Evolutionary conservation across 1,284 basidiomycete species (phyloP).

Genomic region (Cystobasidium pallidum): DNA sequence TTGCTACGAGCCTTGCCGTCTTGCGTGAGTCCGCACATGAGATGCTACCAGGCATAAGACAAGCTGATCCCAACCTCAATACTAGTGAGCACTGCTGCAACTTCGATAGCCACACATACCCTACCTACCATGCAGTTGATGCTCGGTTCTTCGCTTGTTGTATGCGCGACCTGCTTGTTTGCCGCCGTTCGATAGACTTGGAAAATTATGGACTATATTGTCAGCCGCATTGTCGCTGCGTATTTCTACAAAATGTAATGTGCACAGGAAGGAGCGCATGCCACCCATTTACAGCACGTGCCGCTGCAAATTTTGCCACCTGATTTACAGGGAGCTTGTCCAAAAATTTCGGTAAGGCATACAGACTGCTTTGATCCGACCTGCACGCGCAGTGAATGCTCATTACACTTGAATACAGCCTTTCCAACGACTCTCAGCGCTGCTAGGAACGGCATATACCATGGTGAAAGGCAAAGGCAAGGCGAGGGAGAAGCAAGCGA

Average conservation of each 20-base stretch:
- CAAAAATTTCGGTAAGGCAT: constrained; percentile 1
- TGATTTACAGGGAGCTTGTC: not conserved
- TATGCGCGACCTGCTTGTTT: constrained; percentile 49
- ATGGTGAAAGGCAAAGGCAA: constrained; percentile 43
- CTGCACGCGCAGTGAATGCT: not conserved
- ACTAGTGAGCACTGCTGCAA: constrained; percentile 49
- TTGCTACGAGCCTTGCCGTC: constrained; percentile 52
- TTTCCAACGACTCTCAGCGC: not conserved
- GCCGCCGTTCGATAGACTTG: constrained; percentile 2
- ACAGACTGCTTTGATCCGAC: not conserved
- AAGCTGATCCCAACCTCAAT: not conserved
- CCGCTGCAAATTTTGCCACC: constrained; percentile 20
- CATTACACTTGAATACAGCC: not conserved
- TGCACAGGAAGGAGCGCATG: not conserved
- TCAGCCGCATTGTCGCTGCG: not conserved
- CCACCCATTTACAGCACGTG: constrained; percentile 3
- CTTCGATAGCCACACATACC: constrained; percentile 43
- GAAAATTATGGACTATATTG: not conserved
- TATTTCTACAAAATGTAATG: no score
- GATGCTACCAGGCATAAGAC: no score
- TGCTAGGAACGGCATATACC: not conserved
- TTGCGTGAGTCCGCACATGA: constrained; percentile 44
- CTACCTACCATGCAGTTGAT: constrained; percentile 47
- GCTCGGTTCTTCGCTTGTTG: constrained; percentile 47
- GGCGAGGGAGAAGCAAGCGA: constrained; percentile 63